Base-by-base conservation (phyloP, 495 filamentous ascomycete genomes). In the Polyplosphaeria fusca region DNA sequence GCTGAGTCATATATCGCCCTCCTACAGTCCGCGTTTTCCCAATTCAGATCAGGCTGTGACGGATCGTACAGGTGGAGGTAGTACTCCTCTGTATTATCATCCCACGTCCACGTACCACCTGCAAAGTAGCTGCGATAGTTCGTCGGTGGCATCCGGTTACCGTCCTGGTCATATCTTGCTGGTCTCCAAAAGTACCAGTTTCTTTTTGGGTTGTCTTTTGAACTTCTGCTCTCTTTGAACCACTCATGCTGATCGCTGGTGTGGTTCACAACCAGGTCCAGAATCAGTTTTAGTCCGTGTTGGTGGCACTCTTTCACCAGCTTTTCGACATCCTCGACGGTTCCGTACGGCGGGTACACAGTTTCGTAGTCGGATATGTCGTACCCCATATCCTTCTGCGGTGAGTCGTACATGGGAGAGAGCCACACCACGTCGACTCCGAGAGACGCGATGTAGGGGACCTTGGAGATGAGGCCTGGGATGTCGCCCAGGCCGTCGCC, bases 41-140 rank as follows among this genome's bases (percentile, higher is more conserved):
- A 73, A 47, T 73, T 73, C n/a, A 73, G 53, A 46, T 73, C 70
- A 0, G 70, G 70, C 50, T 73, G 70, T 25, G 62, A 56, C 13
- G 53, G 38, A n/a, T 42, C 47, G 64, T 62, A 73, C 12, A 73
- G 58, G 42, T 70, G 63, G 9, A 73, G 66, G 43, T 73, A 73
- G 53, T 73, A 73, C 37, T 71, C 69, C 37, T 66, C 47, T 1
- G 69, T 70, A 3, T 45, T 22, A 32, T 70, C 69, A 44, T 71
- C 67, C 65, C 66, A 73, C 12, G 50, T 58, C 70, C 69, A 64
- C 19, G 50, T 50, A 9, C 48, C 47, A 18, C 60, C 69, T 7
- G 47, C 53, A 54, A 71, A 70, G 23, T 66, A 56, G 5, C 44
- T 52, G 7, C 63, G 46, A 57, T 61, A 73, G 49, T 73, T 73